Percentiles rank a stretch among this genome's conserved stretches.
phyloP scores from a whole-genome alignment of 345 rosid species.

The Nephelium lappaceum region DNA sequence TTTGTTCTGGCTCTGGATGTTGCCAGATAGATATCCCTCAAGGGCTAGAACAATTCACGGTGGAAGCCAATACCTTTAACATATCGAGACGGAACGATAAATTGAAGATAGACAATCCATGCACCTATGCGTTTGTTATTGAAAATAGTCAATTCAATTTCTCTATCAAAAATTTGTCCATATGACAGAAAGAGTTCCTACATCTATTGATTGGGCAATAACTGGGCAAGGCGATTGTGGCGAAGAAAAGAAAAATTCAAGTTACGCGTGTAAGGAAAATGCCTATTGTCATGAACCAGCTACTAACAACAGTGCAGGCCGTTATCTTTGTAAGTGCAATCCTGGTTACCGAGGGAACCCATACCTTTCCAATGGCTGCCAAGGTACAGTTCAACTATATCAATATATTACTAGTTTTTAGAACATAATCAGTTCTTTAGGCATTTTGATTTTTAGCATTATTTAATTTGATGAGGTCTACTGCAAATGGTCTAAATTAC shows the following conservation, averaged over 20 bases:
- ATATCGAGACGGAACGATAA: background rate
- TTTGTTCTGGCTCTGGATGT: background rate
- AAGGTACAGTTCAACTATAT: background rate
- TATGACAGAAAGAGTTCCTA: conserved; percentile 2
- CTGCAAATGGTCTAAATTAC: too few species aligned
- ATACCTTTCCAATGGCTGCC: conserved; percentile 9
- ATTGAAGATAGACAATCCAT: background rate
- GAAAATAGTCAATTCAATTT: conserved; percentile 11
- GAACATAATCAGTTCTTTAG: background rate
- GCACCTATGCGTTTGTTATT: conserved; percentile 25
- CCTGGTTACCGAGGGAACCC: conserved; percentile 49
- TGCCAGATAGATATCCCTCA: conserved; percentile 6
- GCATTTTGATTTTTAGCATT: too few species aligned
- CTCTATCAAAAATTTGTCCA: background rate
- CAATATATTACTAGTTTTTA: too few species aligned
- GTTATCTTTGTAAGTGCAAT: conserved; percentile 33
- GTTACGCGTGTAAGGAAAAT: conserved; percentile 17
- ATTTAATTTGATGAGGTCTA: too few species aligned
- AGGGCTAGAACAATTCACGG: background rate
- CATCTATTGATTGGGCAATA: conserved; percentile 41
- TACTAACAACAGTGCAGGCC: background rate
- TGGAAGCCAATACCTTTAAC: background rate
- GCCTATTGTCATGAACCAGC: background rate
- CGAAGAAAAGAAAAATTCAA: background rate
- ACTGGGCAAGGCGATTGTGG: conserved; percentile 27